These are phyloP conservation scores for Umbelopsis sp. DNA, from an alignment of 192 early-diverging fungal genomes.

Conservation along the genomic window DNA sequence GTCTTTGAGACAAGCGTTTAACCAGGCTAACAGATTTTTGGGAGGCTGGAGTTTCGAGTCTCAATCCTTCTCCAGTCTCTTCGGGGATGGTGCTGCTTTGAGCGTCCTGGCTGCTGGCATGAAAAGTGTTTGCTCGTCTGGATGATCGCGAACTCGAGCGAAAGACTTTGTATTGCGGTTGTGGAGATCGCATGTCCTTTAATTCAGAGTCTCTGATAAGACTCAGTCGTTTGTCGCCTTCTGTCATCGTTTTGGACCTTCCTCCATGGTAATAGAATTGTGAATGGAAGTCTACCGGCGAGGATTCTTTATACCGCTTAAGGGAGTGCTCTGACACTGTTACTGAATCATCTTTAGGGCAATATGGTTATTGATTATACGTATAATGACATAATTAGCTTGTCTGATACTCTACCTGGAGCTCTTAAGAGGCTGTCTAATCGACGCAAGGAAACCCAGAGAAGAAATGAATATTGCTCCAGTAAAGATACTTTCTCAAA, in stretches of 20 bases:
- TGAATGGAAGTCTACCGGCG: neutral
- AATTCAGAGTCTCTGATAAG: neutral
- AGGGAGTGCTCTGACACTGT: neutral
- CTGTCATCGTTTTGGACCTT: neutral
- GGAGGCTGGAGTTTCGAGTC: neutral
- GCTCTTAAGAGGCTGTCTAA: slow-evolving; percentile 72
- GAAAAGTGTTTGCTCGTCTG: slow-evolving; percentile 5
- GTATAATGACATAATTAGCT: neutral
- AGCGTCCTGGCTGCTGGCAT: neutral
- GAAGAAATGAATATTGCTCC: slow-evolving; percentile 87
- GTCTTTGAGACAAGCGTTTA: neutral
- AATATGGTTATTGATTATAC: no score
- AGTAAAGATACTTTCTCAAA: slow-evolving; percentile 81
- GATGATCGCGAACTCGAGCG: neutral
- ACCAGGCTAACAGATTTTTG: neutral
- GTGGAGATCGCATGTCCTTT: neutral
- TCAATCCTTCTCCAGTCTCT: neutral
- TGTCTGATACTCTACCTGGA: neutral
- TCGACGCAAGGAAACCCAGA: slow-evolving; percentile 82
- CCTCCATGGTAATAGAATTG: neutral
- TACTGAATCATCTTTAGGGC: neutral
- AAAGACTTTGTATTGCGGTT: neutral
- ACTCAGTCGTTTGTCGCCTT: neutral
- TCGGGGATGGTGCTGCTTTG: neutral
- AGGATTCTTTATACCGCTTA: neutral